These are phyloP conservation scores for Xanthoconium stramineum DNA, from an alignment of 768 basidiomycete species.

Conservation along the genomic window DNA sequence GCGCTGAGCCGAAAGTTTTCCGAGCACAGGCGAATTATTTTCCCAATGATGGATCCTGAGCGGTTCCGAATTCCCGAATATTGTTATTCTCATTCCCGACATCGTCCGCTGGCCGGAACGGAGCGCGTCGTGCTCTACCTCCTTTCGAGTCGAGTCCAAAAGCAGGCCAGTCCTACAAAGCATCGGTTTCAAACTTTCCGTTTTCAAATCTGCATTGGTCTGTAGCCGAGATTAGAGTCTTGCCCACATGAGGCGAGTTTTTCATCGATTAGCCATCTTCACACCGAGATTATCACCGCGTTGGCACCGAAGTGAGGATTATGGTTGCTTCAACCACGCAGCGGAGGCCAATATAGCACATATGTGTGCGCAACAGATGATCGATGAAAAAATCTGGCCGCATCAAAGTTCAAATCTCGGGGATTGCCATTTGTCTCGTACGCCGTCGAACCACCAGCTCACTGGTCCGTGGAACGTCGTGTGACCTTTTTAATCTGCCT, in stretches of 20 bases:
- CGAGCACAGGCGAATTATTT: neutral
- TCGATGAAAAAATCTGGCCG: neutral
- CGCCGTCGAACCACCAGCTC: neutral
- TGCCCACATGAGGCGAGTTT: neutral
- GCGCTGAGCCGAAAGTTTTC: neutral
- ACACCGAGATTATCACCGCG: slow-evolving; percentile 1
- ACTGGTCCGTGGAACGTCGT: slow-evolving; percentile 1
- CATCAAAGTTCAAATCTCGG: neutral
- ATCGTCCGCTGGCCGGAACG: neutral
- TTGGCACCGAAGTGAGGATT: neutral
- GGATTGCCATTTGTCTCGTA: neutral
- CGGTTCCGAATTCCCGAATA: neutral
- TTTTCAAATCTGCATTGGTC: neutral
- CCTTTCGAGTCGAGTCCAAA: neutral
- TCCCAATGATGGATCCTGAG: neutral
- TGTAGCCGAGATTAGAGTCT: neutral
- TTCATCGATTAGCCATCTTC: slow-evolving; percentile 4
- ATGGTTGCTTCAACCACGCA: neutral
- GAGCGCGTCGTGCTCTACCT: neutral
- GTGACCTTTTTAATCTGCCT: neutral
- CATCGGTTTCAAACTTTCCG: neutral
- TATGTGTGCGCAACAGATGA: neutral
- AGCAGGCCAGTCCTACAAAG: neutral
- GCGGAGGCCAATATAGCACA: neutral
- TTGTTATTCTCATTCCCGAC: neutral